Conservation (phyloP, 768 basidiomycete genomes). For the Russula earlei region DNA sequence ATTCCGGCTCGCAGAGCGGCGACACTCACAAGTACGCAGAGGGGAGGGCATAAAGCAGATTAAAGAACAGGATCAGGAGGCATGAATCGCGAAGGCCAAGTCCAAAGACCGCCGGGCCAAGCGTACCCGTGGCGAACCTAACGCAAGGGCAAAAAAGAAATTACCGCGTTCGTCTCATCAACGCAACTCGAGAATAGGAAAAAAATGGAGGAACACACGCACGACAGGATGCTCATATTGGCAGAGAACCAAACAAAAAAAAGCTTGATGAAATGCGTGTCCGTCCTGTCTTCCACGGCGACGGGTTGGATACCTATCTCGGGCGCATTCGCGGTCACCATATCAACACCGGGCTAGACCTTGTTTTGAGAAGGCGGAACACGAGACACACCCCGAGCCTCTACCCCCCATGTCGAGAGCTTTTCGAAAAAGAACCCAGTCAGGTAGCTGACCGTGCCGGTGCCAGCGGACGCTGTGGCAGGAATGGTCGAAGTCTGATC, state of each 20-base stretch:
- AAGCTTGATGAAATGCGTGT: slow-evolving; percentile 32
- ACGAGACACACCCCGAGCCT: neutral
- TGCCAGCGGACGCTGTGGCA: neutral
- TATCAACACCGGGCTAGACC: no score
- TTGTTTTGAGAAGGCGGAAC: no score
- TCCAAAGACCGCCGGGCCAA: slow-evolving; percentile 37
- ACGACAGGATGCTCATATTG: slow-evolving; percentile 36
- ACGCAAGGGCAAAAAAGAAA: neutral
- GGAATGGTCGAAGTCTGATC: neutral
- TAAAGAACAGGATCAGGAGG: slow-evolving; percentile 39
- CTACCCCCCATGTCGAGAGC: neutral
- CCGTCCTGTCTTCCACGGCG: slow-evolving; percentile 26
- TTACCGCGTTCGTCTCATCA: no score
- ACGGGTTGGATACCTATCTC: slow-evolving; percentile 34
- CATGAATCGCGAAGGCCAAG: slow-evolving; percentile 37
- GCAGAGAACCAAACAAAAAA: slow-evolving; percentile 35
- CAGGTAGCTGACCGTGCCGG: no score
- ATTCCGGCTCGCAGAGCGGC: no score
- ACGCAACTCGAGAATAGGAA: no score
- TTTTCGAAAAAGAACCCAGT: neutral
- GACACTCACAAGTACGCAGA: slow-evolving; percentile 38
- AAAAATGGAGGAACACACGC: neutral
- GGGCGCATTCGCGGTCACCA: no score
- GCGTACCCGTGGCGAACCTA: slow-evolving; percentile 39
- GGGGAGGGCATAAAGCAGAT: slow-evolving; percentile 32